Conservation (phyloP, 2,329 filamentous ascomycete species). For the Arthrocladium fulminans region DNA sequence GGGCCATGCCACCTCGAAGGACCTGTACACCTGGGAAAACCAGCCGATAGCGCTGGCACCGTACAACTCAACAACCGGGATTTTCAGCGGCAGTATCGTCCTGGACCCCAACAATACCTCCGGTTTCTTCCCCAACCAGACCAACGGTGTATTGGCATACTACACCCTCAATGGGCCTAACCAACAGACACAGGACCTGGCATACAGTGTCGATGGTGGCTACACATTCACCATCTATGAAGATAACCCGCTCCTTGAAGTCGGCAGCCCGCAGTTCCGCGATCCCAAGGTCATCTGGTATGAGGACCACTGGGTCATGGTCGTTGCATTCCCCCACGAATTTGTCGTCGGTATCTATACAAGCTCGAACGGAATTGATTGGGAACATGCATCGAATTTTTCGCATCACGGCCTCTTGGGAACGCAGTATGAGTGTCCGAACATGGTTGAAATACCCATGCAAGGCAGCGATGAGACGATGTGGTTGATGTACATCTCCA, state of each 20-base stretch:
- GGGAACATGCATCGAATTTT: slow-evolving; percentile 53
- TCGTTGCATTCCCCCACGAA: slow-evolving; percentile 46
- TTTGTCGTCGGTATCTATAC: slow-evolving; percentile 54
- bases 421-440: slow-evolving; percentile 56
- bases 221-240: slow-evolving; percentile 54
- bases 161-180: slow-evolving; percentile 38
- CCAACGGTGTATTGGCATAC: slow-evolving; percentile 55
- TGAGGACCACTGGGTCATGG: slow-evolving; percentile 49
- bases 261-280: slow-evolving; percentile 49
- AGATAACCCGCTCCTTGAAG: slow-evolving; percentile 52
- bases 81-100: slow-evolving; percentile 50
- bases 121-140: slow-evolving; percentile 54
- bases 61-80: slow-evolving; percentile 35
- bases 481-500: slow-evolving; percentile 25
- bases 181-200: slow-evolving; percentile 50
- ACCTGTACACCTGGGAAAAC: slow-evolving; percentile 57
- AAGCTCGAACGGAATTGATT: slow-evolving; percentile 49
- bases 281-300: slow-evolving; percentile 59
- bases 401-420: slow-evolving; percentile 45
- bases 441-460: slow-evolving; percentile 49
- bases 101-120: slow-evolving; percentile 57
- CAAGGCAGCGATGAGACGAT: slow-evolving; percentile 20
- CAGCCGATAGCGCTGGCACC: slow-evolving; percentile 54
- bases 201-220: slow-evolving; percentile 54
- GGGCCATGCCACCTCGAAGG: slow-evolving; percentile 56